A percentile compares a stretch with the other conserved stretches of the same genome.
These are phyloP conservation scores for Penicillium bovifimosum DNA, from an alignment of 495 filamentous ascomycete species.

Conservation along the genomic window DNA sequence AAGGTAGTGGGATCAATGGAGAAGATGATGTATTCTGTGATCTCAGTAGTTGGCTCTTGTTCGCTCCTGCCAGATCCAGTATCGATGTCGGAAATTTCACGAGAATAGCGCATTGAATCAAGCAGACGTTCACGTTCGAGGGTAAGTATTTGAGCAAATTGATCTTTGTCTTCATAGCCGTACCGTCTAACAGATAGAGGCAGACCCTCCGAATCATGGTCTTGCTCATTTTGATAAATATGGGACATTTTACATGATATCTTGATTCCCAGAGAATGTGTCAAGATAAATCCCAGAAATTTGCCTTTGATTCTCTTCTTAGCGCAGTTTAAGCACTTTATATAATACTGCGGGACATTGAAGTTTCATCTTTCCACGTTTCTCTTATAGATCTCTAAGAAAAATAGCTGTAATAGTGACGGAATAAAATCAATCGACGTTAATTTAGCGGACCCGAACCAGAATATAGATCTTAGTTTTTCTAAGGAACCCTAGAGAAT, in stretches of 20 bases:
- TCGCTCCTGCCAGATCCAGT: neutral
- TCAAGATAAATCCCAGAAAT: neutral
- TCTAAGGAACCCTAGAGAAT: too few relatives aligned
- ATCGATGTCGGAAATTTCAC: neutral
- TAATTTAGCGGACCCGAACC: too few relatives aligned
- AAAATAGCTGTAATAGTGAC: neutral
- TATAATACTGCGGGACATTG: neutral
- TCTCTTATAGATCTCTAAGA: neutral
- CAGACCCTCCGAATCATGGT: constrained; percentile 1
- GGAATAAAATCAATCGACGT: neutral
- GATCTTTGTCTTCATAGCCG: neutral
- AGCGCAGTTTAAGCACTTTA: neutral
- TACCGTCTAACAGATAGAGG: constrained; percentile 7
- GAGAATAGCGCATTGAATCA: constrained; percentile 1
- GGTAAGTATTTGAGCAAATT: neutral
- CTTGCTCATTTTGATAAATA: neutral
- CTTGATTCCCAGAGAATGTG: neutral
- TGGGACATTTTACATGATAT: neutral
- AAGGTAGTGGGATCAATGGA: constrained; percentile 2
- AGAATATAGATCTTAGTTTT: too few relatives aligned
- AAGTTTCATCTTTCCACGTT: neutral
- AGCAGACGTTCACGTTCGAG: constrained; percentile 4
- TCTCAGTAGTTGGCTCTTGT: neutral
- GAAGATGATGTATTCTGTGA: constrained; percentile 4
- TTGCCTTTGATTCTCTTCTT: neutral